Percentiles rank a stretch among this genome's conserved stretches.
Evolutionary conservation across 2,329 filamentous ascomycete genomes (phyloP).

Genomic region (Mollisia scopiformis): DNA sequence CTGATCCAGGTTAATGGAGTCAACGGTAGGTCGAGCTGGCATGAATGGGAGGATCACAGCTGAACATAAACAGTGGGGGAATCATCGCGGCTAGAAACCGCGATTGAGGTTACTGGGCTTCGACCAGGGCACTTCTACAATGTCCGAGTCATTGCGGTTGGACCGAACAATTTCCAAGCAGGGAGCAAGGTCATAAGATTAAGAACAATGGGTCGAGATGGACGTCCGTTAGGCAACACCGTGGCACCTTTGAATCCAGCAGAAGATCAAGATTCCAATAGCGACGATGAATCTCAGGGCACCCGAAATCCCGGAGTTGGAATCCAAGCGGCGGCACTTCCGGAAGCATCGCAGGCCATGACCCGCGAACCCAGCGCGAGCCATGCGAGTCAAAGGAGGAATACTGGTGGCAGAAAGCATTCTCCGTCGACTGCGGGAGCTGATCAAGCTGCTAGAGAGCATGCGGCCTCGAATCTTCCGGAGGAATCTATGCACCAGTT

Average conservation of each 20-base stretch:
- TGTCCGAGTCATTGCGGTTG: constrained; percentile 89
- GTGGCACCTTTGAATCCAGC: constrained; percentile 46
- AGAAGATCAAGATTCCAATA: constrained; percentile 53
- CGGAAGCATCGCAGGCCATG: constrained; percentile 63
- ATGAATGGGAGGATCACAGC: constrained; percentile 12
- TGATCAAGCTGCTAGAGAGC: constrained; percentile 23
- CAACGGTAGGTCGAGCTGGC: constrained; percentile 62
- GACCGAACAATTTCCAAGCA: constrained; percentile 89
- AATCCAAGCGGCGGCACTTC: constrained; percentile 63
- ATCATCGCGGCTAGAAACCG: constrained; percentile 77
- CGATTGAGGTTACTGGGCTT: constrained; percentile 88
- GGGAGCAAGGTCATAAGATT: constrained; percentile 85
- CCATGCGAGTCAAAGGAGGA: constrained; percentile 58
- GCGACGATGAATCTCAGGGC: constrained; percentile 47
- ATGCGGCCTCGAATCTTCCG: constrained; percentile 49
- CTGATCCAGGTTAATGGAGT: constrained; percentile 93
- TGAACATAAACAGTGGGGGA: constrained; percentile 69
- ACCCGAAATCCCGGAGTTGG: constrained; percentile 51
- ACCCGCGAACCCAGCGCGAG: constrained; percentile 66
- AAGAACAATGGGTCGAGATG: constrained; percentile 71
- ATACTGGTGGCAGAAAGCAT: constrained; percentile 71
- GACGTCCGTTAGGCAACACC: constrained; percentile 47
- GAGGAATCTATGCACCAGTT: constrained; percentile 75
- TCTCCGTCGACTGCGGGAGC: constrained; percentile 66
- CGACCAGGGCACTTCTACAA: constrained; percentile 90